phyloP scores from a whole-genome alignment of 345 rosid genomes.

The Cardamine occulta region DNA sequence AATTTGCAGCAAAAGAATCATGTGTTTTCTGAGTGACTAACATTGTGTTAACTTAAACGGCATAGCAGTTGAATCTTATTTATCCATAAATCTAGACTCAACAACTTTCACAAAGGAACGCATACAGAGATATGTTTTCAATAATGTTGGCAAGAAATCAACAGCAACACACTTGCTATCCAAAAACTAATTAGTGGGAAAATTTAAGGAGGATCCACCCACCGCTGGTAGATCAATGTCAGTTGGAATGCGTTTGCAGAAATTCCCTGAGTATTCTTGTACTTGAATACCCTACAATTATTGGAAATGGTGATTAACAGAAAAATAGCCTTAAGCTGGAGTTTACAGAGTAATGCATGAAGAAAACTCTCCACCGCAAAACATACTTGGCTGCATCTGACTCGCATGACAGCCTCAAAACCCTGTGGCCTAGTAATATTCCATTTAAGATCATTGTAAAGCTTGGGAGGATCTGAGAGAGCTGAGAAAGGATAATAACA shows the following conservation, averaged over 20 bases:
- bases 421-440: constrained; percentile 98
- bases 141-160: constrained; percentile 6
- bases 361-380: constrained; percentile 23
- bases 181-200: constrained; percentile 17
- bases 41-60: constrained; percentile 9
- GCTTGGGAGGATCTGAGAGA: constrained; percentile 90
- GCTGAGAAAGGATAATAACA: constrained; percentile 85
- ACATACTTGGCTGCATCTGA: constrained; percentile 90
- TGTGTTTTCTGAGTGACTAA: not conserved
- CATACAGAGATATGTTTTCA: constrained; percentile 2
- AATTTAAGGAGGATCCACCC: constrained; percentile 31
- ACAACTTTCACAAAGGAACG: constrained; percentile 3
- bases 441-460: constrained; percentile 98
- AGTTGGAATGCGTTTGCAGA: constrained; percentile 75
- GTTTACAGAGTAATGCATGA: constrained; percentile 12
- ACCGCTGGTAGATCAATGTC: constrained; percentile 44
- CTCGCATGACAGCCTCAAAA: constrained; percentile 98
- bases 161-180: constrained; percentile 12
- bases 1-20: constrained; percentile 6
- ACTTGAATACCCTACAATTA: constrained; percentile 90
- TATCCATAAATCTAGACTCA: constrained; percentile 11
- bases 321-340: constrained; percentile 29
- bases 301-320: constrained; percentile 15
- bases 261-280: constrained; percentile 90
- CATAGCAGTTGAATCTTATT: constrained; percentile 1